Evolutionary conservation across 225 moss, liverwort and hornwort species (phyloP).

Genomic region (Climacium dendroides): DNA sequence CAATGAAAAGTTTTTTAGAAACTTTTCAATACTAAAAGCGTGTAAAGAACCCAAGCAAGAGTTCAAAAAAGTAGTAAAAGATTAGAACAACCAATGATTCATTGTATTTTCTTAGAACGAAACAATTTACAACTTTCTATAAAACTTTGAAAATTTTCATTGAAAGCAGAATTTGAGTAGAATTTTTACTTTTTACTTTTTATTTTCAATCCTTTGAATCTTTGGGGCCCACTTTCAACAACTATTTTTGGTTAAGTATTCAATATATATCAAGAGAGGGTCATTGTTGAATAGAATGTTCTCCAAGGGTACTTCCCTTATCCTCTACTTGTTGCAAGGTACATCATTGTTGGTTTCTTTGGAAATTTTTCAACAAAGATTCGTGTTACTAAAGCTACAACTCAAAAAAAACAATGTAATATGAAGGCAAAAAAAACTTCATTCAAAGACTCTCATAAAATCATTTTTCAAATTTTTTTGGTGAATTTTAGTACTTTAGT

Average conservation of each 20-base stretch:
- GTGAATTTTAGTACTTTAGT: too few relatives aligned
- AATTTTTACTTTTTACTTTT: background rate
- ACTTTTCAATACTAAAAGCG: background rate
- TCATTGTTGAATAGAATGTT: background rate
- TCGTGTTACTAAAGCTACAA: background rate
- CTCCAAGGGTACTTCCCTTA: background rate
- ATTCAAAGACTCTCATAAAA: background rate
- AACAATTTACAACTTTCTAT: too few relatives aligned
- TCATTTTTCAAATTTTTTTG: background rate
- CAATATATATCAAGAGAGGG: background rate
- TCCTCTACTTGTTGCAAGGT: accelerated
- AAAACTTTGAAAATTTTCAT: too few relatives aligned
- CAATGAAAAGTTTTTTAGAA: background rate
- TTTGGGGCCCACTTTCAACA: background rate
- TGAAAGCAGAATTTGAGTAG: background rate
- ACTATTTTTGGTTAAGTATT: background rate
- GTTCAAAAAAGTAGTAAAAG: background rate
- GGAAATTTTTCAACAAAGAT: background rate
- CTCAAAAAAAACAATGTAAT: background rate
- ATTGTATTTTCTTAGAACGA: background rate
- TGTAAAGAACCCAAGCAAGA: background rate
- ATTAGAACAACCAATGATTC: background rate
- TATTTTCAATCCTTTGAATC: background rate
- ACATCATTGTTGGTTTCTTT: background rate
- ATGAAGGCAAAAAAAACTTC: background rate